phyloP scores from a whole-genome alignment of 306 rosid species.

The Arachis hypogaea region DNA sequence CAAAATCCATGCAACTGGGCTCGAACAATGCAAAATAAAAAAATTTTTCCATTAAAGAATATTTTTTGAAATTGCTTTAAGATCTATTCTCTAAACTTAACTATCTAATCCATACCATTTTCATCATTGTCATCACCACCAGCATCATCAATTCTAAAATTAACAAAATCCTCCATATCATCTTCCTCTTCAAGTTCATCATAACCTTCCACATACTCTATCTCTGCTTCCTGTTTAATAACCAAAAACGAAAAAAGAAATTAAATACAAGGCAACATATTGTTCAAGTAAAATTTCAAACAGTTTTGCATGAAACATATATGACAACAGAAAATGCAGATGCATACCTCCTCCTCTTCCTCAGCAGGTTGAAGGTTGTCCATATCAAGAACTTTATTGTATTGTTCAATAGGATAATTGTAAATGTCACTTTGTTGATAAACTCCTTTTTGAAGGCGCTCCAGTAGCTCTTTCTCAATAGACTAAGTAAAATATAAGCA shows the following conservation, averaged over 20 bases:
- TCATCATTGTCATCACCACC: slow-evolving; percentile 50
- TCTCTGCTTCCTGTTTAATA: slow-evolving; percentile 62
- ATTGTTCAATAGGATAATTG: slow-evolving; percentile 62
- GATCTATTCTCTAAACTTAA: slow-evolving; percentile 16
- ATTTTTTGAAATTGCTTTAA: slow-evolving; percentile 19
- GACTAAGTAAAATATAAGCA: slow-evolving; percentile 51
- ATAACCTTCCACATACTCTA: slow-evolving; percentile 77
- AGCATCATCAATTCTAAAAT: slow-evolving; percentile 35
- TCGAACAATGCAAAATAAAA: neutral
- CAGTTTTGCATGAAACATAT: slow-evolving; percentile 16
- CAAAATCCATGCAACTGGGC: slow-evolving; percentile 19
- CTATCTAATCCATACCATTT: slow-evolving; percentile 48
- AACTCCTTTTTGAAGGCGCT: slow-evolving; percentile 67
- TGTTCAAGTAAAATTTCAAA: slow-evolving; percentile 11
- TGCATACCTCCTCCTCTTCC: slow-evolving; percentile 61
- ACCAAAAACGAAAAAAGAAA: slow-evolving; percentile 20
- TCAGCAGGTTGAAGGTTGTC: slow-evolving; percentile 48
- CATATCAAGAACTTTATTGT: slow-evolving; percentile 55
- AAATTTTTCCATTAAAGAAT: neutral
- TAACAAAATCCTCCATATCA: slow-evolving; percentile 85
- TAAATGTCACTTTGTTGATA: slow-evolving; percentile 60
- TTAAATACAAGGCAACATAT: neutral
- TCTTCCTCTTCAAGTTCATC: slow-evolving; percentile 81
- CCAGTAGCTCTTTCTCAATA: slow-evolving; percentile 74
- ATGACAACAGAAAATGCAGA: slow-evolving; percentile 8